Base-by-base conservation (phyloP, 371 early-diverging fungal genomes). In the Rhizopus microsporus region DNA sequence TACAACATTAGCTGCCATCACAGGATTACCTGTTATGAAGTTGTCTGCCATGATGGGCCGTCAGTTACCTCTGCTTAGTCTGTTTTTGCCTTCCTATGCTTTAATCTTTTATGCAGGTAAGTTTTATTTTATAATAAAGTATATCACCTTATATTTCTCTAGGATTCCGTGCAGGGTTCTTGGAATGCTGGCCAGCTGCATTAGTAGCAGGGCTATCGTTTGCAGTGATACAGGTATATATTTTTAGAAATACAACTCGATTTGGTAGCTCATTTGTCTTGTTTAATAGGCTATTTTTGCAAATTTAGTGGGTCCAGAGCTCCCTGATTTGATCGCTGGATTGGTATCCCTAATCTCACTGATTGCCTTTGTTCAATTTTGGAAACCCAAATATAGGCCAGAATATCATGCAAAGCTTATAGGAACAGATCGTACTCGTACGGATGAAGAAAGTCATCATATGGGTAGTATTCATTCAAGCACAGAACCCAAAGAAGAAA, bases 11-110 rank as follows among this genome's bases (percentile, higher is more conserved):
- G 75, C 76, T n/a, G 50, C 67, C 2, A 62, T 80, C 29, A 77
- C 80, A 5, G 72, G 69, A 0, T 50, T 80, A 17, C 63, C 71
- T 31, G 74, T 63, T 0, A 73, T 57, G 61, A 51, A 65, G 0
- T 35, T 80, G 13, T 69, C 75, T 30, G 75, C 77, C 16, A 80
- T 80, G 80, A 63, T 77, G 64, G 80, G 80, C 17, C 72, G 80
- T 33, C 75, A 77, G 34, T 53, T 80, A 4, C 80, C 80, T 35
- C 46, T 80, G n/a, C 39, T 80, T 9, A 70, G 73, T 49, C 49
- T 80, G 17, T 70, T 77, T 30, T 43, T 80, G 32, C 80, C 80
- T 23, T 5, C 45, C 5, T 80, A 80, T 57, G 80, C 70, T 5
- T 49, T 74, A n/a, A 33, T 57, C 3, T 69, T 74, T 39, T 80